phyloP scores from a whole-genome alignment of 1,139 yeast genomes.

The Pichia sp. region DNA sequence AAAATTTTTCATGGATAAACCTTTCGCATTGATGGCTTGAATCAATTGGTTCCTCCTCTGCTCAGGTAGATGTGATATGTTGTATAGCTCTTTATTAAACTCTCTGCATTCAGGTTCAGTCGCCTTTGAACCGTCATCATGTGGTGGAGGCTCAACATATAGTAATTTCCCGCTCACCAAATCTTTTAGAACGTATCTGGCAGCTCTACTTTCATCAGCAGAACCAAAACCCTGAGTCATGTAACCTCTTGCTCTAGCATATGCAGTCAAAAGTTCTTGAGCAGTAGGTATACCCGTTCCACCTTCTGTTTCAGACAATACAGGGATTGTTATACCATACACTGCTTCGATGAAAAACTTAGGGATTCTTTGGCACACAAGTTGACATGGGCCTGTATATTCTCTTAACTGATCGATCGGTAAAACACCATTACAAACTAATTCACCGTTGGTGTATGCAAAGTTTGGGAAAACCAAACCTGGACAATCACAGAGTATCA shows the following conservation, averaged over 20 bases:
- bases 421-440: slow-evolving; percentile 95
- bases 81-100: slow-evolving; percentile 73
- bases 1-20: slow-evolving; percentile 48
- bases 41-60: slow-evolving; percentile 73
- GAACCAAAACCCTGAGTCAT: slow-evolving; percentile 97
- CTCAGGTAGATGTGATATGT: slow-evolving; percentile 61
- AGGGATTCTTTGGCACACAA: slow-evolving; percentile 86
- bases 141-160: slow-evolving; percentile 87
- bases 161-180: slow-evolving; percentile 88
- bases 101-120: slow-evolving; percentile 50
- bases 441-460: slow-evolving; percentile 93
- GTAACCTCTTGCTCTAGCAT: slow-evolving; percentile 94
- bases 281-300: slow-evolving; percentile 88
- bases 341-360: slow-evolving; percentile 84
- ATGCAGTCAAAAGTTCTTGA: slow-evolving; percentile 81
- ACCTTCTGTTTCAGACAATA: slow-evolving; percentile 74
- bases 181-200: slow-evolving; percentile 88
- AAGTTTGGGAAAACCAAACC: slow-evolving; percentile 98
- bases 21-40: slow-evolving; percentile 54
- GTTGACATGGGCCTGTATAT: slow-evolving; percentile 82
- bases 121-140: slow-evolving; percentile 43
- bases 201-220: slow-evolving; percentile 95
- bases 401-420: slow-evolving; percentile 97
- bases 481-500: slow-evolving; percentile 95
- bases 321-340: slow-evolving; percentile 87